phyloP scores from a whole-genome alignment of 768 basidiomycete genomes.

The Galerina sulciceps region DNA sequence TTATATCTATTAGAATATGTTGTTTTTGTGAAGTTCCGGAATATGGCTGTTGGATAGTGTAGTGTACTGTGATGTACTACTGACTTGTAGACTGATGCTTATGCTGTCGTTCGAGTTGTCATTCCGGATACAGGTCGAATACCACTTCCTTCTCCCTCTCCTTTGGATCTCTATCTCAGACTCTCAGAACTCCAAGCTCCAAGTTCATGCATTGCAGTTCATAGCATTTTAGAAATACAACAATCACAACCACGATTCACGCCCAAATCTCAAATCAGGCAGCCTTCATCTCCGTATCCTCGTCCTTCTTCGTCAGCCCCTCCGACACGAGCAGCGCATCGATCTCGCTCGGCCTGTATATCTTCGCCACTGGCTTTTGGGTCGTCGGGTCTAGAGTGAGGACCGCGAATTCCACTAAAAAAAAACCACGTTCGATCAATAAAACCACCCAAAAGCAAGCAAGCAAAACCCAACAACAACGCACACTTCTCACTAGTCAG shows the following conservation, averaged over 20 bases:
- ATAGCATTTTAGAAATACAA: constrained; percentile 35
- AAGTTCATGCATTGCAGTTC: not conserved
- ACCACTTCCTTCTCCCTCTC: too few species aligned
- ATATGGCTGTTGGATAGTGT: too few species aligned
- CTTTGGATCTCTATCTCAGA: too few species aligned
- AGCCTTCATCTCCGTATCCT: constrained; percentile 79
- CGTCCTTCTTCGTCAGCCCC: constrained; percentile 86
- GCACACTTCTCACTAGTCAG: constrained; percentile 93
- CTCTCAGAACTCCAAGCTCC: too few species aligned
- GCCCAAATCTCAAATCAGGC: too few species aligned
- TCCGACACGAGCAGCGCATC: constrained; percentile 80
- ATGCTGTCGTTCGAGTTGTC: too few species aligned
- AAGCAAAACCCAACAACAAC: constrained; percentile 31
- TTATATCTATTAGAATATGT: too few species aligned
- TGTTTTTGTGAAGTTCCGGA: too few species aligned
- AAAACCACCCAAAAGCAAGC: constrained; percentile 7
- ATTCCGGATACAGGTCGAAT: too few species aligned
- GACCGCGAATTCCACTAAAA: constrained; percentile 92
- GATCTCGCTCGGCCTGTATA: constrained; percentile 88
- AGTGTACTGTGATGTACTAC: too few species aligned
- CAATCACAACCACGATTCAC: constrained; percentile 1
- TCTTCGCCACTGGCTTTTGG: constrained; percentile 86
- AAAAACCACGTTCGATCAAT: not conserved
- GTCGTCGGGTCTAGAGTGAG: constrained; percentile 81
- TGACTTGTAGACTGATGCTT: too few species aligned